phyloP scores from a whole-genome alignment of 495 filamentous ascomycete species.

The Astrocystis sublimbata region DNA sequence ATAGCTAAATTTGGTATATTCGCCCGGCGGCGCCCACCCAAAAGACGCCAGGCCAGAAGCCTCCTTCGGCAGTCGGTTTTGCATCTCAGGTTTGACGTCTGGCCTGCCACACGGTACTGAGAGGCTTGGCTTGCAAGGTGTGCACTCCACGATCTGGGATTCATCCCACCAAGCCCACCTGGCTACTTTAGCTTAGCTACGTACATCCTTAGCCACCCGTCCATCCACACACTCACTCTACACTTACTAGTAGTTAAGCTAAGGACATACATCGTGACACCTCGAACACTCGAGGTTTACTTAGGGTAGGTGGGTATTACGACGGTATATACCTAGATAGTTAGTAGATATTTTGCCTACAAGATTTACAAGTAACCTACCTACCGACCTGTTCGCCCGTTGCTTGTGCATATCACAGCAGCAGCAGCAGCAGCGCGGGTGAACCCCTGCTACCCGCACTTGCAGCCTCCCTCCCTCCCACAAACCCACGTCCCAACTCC shows the following conservation, averaged over 20 bases:
- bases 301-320: neutral
- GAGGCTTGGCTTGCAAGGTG: slow-evolving; percentile 33
- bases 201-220: slow-evolving; percentile 1
- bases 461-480: slow-evolving; percentile 31
- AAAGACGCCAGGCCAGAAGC: no score
- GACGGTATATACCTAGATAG: no score
- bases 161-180: slow-evolving; percentile 26
- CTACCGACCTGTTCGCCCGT: slow-evolving; percentile 31
- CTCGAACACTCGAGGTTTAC: neutral
- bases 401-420: slow-evolving; percentile 36
- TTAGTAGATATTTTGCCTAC: no score
- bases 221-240: slow-evolving; percentile 1
- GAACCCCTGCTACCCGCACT: slow-evolving; percentile 40
- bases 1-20: no score
- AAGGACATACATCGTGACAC: no score
- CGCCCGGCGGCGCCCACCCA: no score
- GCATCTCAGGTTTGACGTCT: slow-evolving; percentile 20
- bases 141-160: slow-evolving; percentile 39
- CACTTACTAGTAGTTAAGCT: no score
- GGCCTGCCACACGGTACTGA: slow-evolving; percentile 28
- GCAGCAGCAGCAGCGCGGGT: slow-evolving; percentile 36
- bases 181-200: no score
- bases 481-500: no score
- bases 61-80: slow-evolving; percentile 20
- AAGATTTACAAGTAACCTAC: neutral